These are phyloP conservation scores for Annona squamosa DNA, from an alignment of 164 flowering plant genomes.

Conservation along the genomic window DNA sequence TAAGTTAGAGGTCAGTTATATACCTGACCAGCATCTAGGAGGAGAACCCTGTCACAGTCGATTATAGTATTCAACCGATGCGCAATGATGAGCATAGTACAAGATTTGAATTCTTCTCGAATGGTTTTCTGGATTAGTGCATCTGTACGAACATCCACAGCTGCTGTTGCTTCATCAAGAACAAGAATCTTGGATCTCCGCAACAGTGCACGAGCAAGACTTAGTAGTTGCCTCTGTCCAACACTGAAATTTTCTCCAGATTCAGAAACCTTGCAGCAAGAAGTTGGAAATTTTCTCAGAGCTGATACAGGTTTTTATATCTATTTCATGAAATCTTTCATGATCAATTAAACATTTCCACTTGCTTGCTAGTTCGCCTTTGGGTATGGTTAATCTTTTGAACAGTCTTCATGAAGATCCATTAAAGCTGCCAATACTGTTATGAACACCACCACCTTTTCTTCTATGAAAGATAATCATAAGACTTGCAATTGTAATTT, in stretches of 20 bases:
- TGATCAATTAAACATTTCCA: background rate
- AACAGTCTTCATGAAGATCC: background rate
- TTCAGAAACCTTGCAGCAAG: slow-evolving; percentile 65
- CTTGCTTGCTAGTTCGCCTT: background rate
- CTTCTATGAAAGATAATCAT: too few species aligned
- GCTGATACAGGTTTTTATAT: background rate
- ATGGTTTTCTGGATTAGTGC: slow-evolving; percentile 97
- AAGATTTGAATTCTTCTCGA: slow-evolving; percentile 87
- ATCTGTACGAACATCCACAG: slow-evolving; percentile 99
- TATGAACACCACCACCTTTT: too few species aligned
- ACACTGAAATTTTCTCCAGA: slow-evolving; percentile 99
- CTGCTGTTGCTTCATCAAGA: slow-evolving; percentile 99
- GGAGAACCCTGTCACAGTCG: slow-evolving; percentile 83
- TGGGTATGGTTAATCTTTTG: background rate
- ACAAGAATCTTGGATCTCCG: slow-evolving; percentile 96
- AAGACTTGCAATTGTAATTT: too few species aligned
- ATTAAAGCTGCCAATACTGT: background rate
- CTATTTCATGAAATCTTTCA: too few species aligned
- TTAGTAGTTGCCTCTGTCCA: slow-evolving; percentile 90
- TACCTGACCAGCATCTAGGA: slow-evolving; percentile 91
- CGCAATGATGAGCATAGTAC: slow-evolving; percentile 97
- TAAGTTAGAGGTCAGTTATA: slow-evolving; percentile 1
- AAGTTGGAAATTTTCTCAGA: background rate
- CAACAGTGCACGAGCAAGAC: slow-evolving; percentile 95
- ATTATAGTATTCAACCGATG: slow-evolving; percentile 93